Base-by-base conservation (phyloP, 73 alveolate species). In the Tetrahymena malaccensis region DNA sequence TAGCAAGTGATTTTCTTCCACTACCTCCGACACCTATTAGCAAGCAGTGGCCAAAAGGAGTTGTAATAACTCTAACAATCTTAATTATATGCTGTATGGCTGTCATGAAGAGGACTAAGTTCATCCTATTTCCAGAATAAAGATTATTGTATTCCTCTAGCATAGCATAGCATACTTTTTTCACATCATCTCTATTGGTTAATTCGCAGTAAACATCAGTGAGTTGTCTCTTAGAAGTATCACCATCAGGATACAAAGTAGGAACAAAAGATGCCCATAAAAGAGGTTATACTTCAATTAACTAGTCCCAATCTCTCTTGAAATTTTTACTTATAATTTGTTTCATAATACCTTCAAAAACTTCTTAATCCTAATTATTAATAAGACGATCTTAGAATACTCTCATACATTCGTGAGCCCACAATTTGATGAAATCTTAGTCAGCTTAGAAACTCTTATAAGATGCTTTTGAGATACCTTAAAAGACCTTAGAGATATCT, bases 371-470 rank as follows among this genome's bases (percentile, higher is more conserved):
- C 43, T 96, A 94, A 15, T 96, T 95, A 94, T 95, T 94, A 70
- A 96, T 96, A 33, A 98, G 93, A 94, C 99, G 96, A 94, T 98
- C 99, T 94, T 96, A 94, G 96, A 98, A 98, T 37, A 99, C 99
- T 84, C 99, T 97, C 58, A 94, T 96, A 35, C 99, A 98, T 96
- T 99, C 99, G 94, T 99, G 99, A n/a, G 96, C 98, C 99, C 99
- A 99, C 17, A 98, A 95, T 96, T 97, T 97, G 21, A 99, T 96
- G 15, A 98, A 94, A 83, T 97, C 98, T 50, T 97, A 95, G 34
- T 96, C 94, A 85, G 94, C 96, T 27, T 93, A 84, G 34, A 94
- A 94, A 21, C 96, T 94, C 44, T 97, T 97, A 21, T 95, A 70
- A 70, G 89, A 70, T 95, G 44, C 96, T 85, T 96, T 97, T 83